phyloP scores from a whole-genome alignment of 2,329 filamentous ascomycete genomes.

The Shiraia bambusicola region DNA sequence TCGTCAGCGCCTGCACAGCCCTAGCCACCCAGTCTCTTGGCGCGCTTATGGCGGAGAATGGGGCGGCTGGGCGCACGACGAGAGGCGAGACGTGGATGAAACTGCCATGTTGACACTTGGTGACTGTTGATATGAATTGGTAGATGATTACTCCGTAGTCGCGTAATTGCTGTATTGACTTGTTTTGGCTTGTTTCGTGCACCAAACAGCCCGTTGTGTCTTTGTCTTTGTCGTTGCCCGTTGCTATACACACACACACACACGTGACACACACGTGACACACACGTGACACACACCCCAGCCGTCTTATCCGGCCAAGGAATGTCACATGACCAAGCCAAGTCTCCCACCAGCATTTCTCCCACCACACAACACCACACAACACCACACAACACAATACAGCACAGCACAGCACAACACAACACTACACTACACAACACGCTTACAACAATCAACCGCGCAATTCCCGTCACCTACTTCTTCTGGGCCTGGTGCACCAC shows the following conservation, averaged over 20 bases:
- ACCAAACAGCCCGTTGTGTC: too few relatives aligned
- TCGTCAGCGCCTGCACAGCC: constrained; percentile 29
- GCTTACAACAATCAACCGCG: background rate
- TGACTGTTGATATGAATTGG: too few relatives aligned
- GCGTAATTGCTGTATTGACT: too few relatives aligned
- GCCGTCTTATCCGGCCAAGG: background rate
- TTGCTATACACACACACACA: too few relatives aligned
- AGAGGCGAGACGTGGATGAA: constrained; percentile 24
- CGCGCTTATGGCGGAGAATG: constrained; percentile 10
- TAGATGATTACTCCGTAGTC: too few relatives aligned
- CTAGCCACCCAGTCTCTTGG: constrained; percentile 17
- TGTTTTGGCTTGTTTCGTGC: too few relatives aligned
- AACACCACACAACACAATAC: background rate
- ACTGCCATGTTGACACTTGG: constrained; percentile 3
- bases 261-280: too few relatives aligned
- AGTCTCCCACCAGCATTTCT: background rate
- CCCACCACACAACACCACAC: constrained; percentile 7
- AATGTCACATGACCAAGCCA: background rate
- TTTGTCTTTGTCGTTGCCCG: constrained; percentile 8
- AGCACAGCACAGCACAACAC: too few relatives aligned
- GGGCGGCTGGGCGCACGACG: constrained; percentile 23
- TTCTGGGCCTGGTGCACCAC: constrained; percentile 66
- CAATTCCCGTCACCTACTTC: constrained; percentile 35
- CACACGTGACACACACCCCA: too few relatives aligned
- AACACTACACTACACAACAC: too few relatives aligned